Conservation (phyloP, 2,329 filamentous ascomycete genomes). For the Amesomyces nigricolor region DNA sequence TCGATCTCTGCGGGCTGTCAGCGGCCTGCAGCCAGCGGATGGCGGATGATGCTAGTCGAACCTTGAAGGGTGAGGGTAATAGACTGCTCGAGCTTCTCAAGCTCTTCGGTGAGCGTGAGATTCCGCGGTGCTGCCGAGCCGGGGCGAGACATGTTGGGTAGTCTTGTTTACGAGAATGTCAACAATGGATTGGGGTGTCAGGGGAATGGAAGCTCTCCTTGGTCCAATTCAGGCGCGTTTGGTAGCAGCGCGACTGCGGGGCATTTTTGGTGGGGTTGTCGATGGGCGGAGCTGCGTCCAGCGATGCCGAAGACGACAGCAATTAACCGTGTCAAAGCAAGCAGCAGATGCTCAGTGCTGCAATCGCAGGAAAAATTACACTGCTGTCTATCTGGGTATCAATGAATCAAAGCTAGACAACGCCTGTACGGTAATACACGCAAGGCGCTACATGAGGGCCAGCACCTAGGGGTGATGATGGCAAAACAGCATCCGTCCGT, state of each 20-base stretch:
- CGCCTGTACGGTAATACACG: not conserved
- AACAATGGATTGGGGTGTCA: conserved; percentile 11
- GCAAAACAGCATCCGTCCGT: not conserved
- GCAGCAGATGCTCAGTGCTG: too few relatives aligned
- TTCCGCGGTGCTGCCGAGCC: conserved; percentile 44
- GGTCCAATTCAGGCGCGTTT: conserved; percentile 11
- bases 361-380: too few relatives aligned
- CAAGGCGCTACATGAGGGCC: not conserved
- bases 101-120: conserved; percentile 84
- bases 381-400: conserved; percentile 6
- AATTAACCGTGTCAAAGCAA: not conserved
- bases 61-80: conserved; percentile 95
- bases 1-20: conserved; percentile 70
- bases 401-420: not conserved
- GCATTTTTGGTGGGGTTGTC: conserved; percentile 16
- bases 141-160: conserved; percentile 43
- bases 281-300: not conserved
- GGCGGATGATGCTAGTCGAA: conserved; percentile 30
- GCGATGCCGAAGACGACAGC: not conserved
- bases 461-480: too few relatives aligned
- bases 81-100: conserved; percentile 92
- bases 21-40: not conserved
- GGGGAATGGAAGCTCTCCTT: not conserved
- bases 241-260: conserved; percentile 19
- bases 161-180: conserved; percentile 10